Evolutionary conservation across 2,329 filamentous ascomycete species (phyloP), one percentile per base, ranked within the genome.

Genomic region (Cadophora sp.): DNA sequence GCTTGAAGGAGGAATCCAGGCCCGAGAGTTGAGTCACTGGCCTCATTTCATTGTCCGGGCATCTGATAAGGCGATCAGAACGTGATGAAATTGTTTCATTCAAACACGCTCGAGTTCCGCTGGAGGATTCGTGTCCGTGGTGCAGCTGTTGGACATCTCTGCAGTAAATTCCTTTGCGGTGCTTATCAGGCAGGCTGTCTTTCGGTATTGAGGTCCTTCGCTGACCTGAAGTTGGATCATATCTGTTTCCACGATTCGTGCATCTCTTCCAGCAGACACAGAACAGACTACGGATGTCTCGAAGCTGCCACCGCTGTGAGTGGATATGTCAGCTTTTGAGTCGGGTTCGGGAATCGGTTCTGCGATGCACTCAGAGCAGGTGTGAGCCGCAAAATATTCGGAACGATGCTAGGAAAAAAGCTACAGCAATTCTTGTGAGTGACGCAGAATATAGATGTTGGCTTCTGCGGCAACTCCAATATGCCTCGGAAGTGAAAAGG

Each of bases 321-420:
- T 53, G 16, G 50, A 18, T 53, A 16, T 33, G 50, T 53, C 33
- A 53, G 50, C 24, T 16, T 27, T 53, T 53, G n/a, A 24, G 50
- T 53, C 16, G 13, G 22, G 11, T 27, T 27, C 48, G 48, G 48
- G 6, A n/a, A n/a, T n/a, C n/a, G 30, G 30, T 33, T 33, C 30
- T 33, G 30, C 30, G 30, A 33, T n/a, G n/a, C n/a, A n/a, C n/a
- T n/a, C n/a, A n/a, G n/a, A n/a, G 27, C 27, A 30, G 6, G 6
- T 30, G 27, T 30, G 27, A 6, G 36, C 8, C 11, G 36, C 36
- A 13, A 39, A 11, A 39, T 39, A 9, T 11, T 39, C 36, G 11
- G 11, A 5, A 13, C 8, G 36, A 39, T 39, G 36, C 36, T 8
- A 11, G 36, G 36, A 39, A 39, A 39, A 39, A 30, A 30, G 4